Percentiles rank a stretch among this genome's conserved stretches.
These are phyloP conservation scores for Glonium stellatum DNA, from an alignment of 495 filamentous ascomycete genomes.

Conservation along the genomic window DNA sequence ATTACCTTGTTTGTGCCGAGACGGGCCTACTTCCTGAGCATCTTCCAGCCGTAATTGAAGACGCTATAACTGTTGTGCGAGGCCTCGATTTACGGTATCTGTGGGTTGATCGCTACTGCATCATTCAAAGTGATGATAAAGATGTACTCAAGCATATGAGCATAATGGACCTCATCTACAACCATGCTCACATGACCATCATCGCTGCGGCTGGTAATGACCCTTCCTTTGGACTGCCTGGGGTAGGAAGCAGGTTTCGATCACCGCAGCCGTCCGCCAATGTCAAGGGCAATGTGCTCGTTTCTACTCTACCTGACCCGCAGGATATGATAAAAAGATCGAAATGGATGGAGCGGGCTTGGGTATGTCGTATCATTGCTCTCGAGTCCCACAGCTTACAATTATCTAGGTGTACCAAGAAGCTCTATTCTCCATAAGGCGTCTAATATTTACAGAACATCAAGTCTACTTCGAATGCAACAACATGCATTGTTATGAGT, in stretches of 20 bases:
- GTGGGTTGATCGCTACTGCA: constrained; percentile 2
- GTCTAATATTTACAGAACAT: constrained; percentile 2
- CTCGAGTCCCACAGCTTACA: not conserved
- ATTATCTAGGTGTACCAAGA: constrained; percentile 2
- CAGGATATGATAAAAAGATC: not conserved
- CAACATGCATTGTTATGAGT: constrained; percentile 1
- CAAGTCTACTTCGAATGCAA: constrained; percentile 6
- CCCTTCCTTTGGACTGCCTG: not conserved
- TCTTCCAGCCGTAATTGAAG: not conserved
- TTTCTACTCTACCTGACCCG: not conserved
- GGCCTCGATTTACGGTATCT: not conserved
- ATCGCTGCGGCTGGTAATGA: constrained; percentile 5
- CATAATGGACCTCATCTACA: constrained; percentile 7
- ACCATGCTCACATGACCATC: not conserved
- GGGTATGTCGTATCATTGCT: not conserved
- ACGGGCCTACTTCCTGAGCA: not conserved
- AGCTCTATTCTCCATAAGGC: constrained; percentile 3
- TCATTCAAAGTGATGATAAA: not conserved
- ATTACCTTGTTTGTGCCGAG: not conserved
- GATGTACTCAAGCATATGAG: not conserved
- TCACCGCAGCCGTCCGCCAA: not conserved
- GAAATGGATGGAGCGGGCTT: constrained; percentile 1
- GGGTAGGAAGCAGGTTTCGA: constrained; percentile 1
- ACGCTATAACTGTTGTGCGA: not conserved
- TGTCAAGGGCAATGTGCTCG: not conserved